Evolutionary conservation across 164 flowering plant species (phyloP), one percentile per base, ranked within the genome.

Genomic region (Saururus chinensis): DNA sequence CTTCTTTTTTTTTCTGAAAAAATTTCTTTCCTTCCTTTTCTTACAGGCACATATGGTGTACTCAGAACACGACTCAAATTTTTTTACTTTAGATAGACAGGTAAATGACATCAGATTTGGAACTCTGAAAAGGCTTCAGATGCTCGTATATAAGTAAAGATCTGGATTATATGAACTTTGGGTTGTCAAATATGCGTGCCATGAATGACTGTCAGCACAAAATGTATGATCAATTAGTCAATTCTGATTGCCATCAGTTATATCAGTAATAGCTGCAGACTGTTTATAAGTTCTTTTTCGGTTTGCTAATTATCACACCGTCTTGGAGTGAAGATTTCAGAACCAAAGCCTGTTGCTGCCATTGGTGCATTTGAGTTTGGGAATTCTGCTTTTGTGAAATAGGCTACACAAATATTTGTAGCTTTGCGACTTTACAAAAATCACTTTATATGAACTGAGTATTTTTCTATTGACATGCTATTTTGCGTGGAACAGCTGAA

Each of bases 21-120:
- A 51, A 10, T 24, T 41, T n/a, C n/a, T n/a, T 45, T 41, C 24
- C 8, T 41, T 9, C 35, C 9, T 41, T 11, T 55, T 17, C 40
- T 81, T 68, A 59, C 80, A 90, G 99, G 99, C 99, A n/a, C 99
- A 93, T 73, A 93, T 93, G 99, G 81, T 85, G 23, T 71, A 72
- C 72, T 85, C 96, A 4, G 97, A 90, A 72, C 99, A 93, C 75
- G 99, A 90, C 66, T 81, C 90, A n/a, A 75, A 85, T 74, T 93
- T 93, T 62, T 80, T 73, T 59, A 87, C 89, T 62, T 74, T 93
- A 25, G 78, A 88, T 70, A 84, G 67, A 42, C 95, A 93, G 96
- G 97, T 90, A 75, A 9, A n/a, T 26, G 49, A 45, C 17, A 2
- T 30, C 37, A 30, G 37, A 30, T 30, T 30, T 30, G 37, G 37